A percentile compares a stretch with the other conserved stretches of the same genome.
Conservation (phyloP, 345 rosid species). For the Gossypium australe region DNA sequence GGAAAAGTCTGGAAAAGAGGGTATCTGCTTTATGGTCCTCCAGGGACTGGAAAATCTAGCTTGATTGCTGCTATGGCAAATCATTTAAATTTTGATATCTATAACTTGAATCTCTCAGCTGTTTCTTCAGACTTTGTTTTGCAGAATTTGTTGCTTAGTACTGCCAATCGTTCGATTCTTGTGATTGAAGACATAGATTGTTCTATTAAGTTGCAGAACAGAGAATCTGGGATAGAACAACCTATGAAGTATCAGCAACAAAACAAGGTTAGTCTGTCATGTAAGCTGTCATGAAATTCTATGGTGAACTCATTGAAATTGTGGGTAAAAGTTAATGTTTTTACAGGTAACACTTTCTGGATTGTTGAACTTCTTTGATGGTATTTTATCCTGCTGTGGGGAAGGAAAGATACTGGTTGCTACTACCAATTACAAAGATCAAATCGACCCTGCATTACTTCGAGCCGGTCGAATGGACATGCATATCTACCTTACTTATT, state of each 20-base stretch:
- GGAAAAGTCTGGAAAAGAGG: conserved; percentile 36
- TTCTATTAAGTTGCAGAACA: not conserved
- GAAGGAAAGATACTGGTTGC: conserved; percentile 38
- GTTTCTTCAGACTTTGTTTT: conserved; percentile 1
- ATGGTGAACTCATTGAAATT: too few relatives aligned
- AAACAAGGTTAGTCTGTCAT: conserved; percentile 5
- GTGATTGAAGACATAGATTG: conserved; percentile 13
- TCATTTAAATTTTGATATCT: conserved; percentile 14
- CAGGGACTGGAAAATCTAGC: conserved; percentile 42
- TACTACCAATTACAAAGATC: conserved; percentile 40
- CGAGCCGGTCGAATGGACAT: conserved; percentile 41
- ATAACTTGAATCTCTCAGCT: conserved; percentile 13
- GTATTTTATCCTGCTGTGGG: conserved; percentile 42
- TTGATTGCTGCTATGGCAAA: conserved; percentile 44
- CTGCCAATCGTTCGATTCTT: conserved; percentile 9
- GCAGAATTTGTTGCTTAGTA: conserved; percentile 15
- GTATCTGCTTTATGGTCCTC: conserved; percentile 34
- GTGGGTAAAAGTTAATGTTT: too few relatives aligned
- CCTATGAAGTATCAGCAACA: not conserved
- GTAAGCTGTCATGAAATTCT: too few relatives aligned
- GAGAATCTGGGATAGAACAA: not conserved
- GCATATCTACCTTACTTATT: conserved; percentile 31
- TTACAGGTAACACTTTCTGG: conserved; percentile 38
- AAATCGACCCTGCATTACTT: conserved; percentile 36
- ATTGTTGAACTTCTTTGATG: conserved; percentile 40